Evolutionary conservation across 306 rosid genomes (phyloP).

Genomic region (Carpinus fangiana): DNA sequence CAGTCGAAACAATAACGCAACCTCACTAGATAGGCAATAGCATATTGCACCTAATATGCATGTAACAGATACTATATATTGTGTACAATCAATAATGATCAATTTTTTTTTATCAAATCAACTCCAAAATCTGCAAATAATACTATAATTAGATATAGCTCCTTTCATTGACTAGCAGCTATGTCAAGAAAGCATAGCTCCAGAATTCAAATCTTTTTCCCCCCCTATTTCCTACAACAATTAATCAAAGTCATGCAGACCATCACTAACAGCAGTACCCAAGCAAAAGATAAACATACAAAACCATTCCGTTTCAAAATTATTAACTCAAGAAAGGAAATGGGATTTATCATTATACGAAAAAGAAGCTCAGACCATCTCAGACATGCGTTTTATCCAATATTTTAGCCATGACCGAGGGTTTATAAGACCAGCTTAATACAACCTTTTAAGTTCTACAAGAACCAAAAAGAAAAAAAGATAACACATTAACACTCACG

Average conservation of each 20-base stretch:
- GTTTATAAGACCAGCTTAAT: constrained; percentile 5
- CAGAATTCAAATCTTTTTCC: not conserved
- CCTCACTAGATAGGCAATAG: not conserved
- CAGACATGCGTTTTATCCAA: constrained; percentile 17
- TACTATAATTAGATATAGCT: not conserved
- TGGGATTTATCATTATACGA: not conserved
- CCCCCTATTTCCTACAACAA: not conserved
- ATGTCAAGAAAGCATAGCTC: not conserved
- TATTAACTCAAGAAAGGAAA: not conserved
- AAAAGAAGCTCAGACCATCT: constrained; percentile 14
- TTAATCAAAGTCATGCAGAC: not conserved
- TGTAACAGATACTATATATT: not conserved
- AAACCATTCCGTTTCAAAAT: not conserved
- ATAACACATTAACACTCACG: constrained; percentile 18
- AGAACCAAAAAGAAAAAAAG: not conserved
- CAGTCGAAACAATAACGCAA: not conserved
- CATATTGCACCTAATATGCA: not conserved
- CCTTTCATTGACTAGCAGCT: not conserved
- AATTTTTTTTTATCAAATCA: too few species aligned
- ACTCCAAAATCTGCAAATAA: not conserved
- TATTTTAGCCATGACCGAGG: constrained; percentile 19
- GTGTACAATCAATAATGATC: too few species aligned
- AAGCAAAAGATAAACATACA: not conserved
- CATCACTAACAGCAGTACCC: not conserved
- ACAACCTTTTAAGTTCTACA: not conserved